phyloP scores from a whole-genome alignment of 805 yeast genomes.

The Schizosaccharomyces japonicus region DNA sequence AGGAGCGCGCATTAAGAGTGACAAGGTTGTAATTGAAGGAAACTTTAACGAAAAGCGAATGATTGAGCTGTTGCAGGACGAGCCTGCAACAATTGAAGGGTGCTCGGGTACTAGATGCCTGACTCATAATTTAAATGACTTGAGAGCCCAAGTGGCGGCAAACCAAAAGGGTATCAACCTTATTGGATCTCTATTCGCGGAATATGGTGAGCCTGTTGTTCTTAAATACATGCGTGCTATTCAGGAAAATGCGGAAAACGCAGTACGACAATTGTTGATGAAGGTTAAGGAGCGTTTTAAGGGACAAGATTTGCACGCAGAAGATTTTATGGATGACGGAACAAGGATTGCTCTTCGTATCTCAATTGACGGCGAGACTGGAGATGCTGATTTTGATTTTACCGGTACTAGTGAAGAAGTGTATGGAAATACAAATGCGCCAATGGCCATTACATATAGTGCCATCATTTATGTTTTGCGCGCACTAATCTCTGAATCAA shows the following conservation, averaged over 20 bases:
- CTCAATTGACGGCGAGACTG: constrained; percentile 23
- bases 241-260: constrained; percentile 49
- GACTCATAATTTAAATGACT: constrained; percentile 60
- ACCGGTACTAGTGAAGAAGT: constrained; percentile 69
- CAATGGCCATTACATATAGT: constrained; percentile 67
- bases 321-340: constrained; percentile 65
- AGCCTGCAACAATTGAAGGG: constrained; percentile 63
- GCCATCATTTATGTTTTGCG: constrained; percentile 75
- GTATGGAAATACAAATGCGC: constrained; percentile 80
- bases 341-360: constrained; percentile 37
- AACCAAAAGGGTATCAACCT: constrained; percentile 63
- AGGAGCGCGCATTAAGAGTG: constrained; percentile 71
- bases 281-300: constrained; percentile 21
- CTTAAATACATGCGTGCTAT: constrained; percentile 59
- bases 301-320: constrained; percentile 22
- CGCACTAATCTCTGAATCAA: constrained; percentile 61
- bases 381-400: constrained; percentile 57
- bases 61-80: constrained; percentile 33
- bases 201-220: constrained; percentile 36
- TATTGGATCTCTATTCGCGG: constrained; percentile 33
- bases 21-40: constrained; percentile 47
- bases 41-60: constrained; percentile 52
- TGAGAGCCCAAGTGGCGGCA: constrained; percentile 73
- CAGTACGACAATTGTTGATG: constrained; percentile 36
- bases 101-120: constrained; percentile 76